Base-by-base conservation (phyloP, 2,329 filamentous ascomycete species). In the Venturiaceae sp. region DNA sequence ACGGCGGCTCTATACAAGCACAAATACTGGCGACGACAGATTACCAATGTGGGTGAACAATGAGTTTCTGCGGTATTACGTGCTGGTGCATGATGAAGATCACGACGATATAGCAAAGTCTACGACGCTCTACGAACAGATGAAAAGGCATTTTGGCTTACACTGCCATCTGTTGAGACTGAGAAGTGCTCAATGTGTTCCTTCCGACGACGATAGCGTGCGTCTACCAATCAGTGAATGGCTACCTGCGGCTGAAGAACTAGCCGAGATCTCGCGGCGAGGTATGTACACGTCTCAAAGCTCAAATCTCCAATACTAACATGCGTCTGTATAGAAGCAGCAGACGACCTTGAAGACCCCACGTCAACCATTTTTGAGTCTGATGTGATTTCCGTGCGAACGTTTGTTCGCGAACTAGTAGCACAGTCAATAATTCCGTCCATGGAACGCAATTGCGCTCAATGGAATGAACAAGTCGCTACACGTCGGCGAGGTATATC, bases 401-500 rank as follows among this genome's bases (percentile, higher is more conserved):
- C 88, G 0, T 95, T 99, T 69, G 83, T 97, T 60, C 86, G 94
- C 33, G 95, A 99, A 71, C 89, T 99, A 79, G 89, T 96, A 7
- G 94, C 88, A 1, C 92, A 97, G 69, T 97, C 92, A 1, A 85
- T 99, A 56, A 81, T 99, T 59, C 94, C 95, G 1, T 92, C 89
- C 41, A 99, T 99, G 95, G 94, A 99, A 73, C 87, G 92, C 58
- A 86, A 88, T 63, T 83, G 95, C 11, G 87, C 90, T 5, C 80
- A 91, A 5, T 99, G 94, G 95, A 99, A 99, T 67, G 94, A 99
- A 66, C 92, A 97, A 71, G 88, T 97, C 28, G 92, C 92, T 16
- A 96, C 95, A 13, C 83, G 90, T 60, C 82, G 95, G 59, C 85
- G 90, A 67, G 95, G 95, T 14, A 80, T 99, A 53, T 88, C 88